These are phyloP conservation scores for Moesziomyces sp. DNA, from an alignment of 1,284 basidiomycete genomes.

Conservation along the genomic window DNA sequence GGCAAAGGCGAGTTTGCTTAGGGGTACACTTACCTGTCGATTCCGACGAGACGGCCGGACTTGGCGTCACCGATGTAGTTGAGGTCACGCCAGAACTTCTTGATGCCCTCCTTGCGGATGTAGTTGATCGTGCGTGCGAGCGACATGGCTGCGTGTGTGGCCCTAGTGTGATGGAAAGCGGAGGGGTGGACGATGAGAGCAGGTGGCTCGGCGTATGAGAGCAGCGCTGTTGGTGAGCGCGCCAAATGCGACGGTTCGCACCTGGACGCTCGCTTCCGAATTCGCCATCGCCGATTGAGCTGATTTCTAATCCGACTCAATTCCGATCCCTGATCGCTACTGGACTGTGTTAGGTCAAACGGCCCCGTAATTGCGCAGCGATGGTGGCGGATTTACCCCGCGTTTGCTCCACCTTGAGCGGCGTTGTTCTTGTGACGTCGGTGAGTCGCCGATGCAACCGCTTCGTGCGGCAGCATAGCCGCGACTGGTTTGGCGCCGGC, in stretches of 20 bases:
- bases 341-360: too few relatives aligned
- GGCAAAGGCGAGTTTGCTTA: not conserved
- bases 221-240: not conserved
- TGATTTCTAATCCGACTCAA: not conserved
- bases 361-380: slow-evolving; percentile 12
- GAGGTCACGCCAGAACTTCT: slow-evolving; percentile 64
- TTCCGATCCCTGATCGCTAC: not conserved
- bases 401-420: not conserved
- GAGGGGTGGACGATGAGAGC: not conserved
- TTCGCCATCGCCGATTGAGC: slow-evolving; percentile 3
- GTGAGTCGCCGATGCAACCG: not conserved
- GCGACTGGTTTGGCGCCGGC: too few relatives aligned
- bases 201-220: too few relatives aligned
- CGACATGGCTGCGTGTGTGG: slow-evolving; percentile 47
- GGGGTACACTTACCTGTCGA: slow-evolving; percentile 49
- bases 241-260: slow-evolving; percentile 21
- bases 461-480: not conserved
- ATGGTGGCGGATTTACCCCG: slow-evolving; percentile 4
- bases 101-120: slow-evolving; percentile 60
- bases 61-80: slow-evolving; percentile 67
- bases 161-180: not conserved
- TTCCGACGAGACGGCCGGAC: slow-evolving; percentile 62
- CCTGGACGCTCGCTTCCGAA: slow-evolving; percentile 24
- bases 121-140: slow-evolving; percentile 61
- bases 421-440: not conserved